These are phyloP conservation scores for Arabidopsis lyrata DNA, from an alignment of 441 rosid genomes.

Conservation along the genomic window DNA sequence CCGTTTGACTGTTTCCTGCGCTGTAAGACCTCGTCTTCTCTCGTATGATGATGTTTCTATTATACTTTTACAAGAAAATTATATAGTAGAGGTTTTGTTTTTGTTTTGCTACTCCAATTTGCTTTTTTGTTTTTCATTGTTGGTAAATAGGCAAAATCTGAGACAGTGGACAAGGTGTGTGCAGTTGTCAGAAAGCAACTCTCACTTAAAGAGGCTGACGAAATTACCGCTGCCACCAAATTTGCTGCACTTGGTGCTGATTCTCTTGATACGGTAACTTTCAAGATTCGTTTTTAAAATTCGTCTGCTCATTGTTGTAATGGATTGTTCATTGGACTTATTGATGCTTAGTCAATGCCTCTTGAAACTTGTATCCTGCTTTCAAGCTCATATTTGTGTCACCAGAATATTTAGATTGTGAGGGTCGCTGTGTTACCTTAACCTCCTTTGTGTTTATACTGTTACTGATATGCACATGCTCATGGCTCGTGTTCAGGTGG, in stretches of 20 bases:
- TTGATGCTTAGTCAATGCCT: neutral
- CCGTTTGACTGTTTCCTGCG: conserved; percentile 53
- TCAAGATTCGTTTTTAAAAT: too few relatives aligned
- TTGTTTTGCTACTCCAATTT: too few relatives aligned
- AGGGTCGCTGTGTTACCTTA: too few relatives aligned
- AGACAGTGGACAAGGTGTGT: conserved; percentile 81
- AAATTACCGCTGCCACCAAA: conserved; percentile 58
- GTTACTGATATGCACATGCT: too few relatives aligned
- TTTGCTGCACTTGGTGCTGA: conserved; percentile 83
- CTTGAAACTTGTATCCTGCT: neutral
- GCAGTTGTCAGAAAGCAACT: conserved; percentile 74
- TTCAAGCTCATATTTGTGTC: too few relatives aligned
- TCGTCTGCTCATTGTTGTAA: neutral
- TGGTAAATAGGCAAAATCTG: conserved; percentile 74
- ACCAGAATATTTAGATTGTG: too few relatives aligned
- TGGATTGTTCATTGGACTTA: neutral
- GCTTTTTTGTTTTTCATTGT: too few relatives aligned
- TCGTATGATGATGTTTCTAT: too few relatives aligned
- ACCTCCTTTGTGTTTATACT: too few relatives aligned
- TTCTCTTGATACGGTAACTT: conserved; percentile 81
- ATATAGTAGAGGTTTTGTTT: neutral
- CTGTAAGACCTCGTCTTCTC: conserved; percentile 38
- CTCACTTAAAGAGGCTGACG: conserved; percentile 50
- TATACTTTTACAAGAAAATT: too few relatives aligned
- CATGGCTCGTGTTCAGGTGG: conserved; percentile 55